Evolutionary conservation across 345 rosid species (phyloP).

Genomic region (Bruguiera gymnorhiza): DNA sequence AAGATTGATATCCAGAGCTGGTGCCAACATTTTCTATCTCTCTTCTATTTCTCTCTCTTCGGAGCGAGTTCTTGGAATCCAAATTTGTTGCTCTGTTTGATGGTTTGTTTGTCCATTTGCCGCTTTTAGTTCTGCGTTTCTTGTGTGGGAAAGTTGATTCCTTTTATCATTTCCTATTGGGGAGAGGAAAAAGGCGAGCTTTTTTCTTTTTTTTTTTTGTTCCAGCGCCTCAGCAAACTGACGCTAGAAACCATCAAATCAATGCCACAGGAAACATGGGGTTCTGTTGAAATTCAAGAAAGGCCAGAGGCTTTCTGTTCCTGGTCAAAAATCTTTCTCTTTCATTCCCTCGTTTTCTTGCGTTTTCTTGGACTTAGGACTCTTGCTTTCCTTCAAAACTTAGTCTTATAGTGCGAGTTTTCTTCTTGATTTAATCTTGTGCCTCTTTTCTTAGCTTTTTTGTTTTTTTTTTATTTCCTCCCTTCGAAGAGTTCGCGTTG

Average conservation of each 20-base stretch:
- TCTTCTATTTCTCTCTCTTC: no score
- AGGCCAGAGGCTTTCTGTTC: not conserved
- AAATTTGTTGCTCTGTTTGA: not conserved
- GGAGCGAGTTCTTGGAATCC: no score
- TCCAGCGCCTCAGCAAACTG: not conserved
- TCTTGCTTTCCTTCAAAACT: conserved; percentile 2
- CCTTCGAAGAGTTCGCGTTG: conserved; percentile 32
- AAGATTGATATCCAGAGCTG: no score
- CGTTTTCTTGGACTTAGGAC: not conserved
- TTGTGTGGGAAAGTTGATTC: conserved; percentile 22
- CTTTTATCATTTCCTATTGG: conserved; percentile 11
- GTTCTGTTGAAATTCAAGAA: conserved; percentile 22
- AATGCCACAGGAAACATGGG: conserved; percentile 26
- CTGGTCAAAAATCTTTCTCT: not conserved
- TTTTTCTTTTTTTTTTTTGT: not conserved
- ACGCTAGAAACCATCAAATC: not conserved
- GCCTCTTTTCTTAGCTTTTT: not conserved
- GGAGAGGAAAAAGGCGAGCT: not conserved
- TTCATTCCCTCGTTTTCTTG: conserved; percentile 1
- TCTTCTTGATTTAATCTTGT: conserved; percentile 1
- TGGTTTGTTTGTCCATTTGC: not conserved
- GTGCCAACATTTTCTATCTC: no score
- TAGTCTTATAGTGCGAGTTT: not conserved
- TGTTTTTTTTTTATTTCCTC: not conserved
- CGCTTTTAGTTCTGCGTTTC: conserved; percentile 10